Base-by-base conservation (phyloP, 805 yeast species). In the Allodekkera sacchari region DNA sequence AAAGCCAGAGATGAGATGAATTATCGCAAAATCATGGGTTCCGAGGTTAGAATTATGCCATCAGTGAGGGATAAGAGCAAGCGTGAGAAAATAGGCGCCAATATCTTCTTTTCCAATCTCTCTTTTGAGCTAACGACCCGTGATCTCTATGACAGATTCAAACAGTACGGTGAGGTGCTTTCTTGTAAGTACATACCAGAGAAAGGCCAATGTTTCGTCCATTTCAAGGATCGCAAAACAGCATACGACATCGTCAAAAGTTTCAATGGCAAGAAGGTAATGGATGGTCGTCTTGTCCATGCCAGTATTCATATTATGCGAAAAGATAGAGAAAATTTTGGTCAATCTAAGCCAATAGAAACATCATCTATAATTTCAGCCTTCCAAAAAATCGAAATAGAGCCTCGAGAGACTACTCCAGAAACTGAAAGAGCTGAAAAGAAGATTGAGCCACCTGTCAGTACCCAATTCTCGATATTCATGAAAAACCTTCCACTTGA, bases 1-100 rank as follows among this genome's bases (percentile, higher is more conserved):
- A 33, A 36, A 21, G 85, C 83, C 3, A 59, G 72, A 29, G 76
- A 70, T 28, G 64, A 69, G 7, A 65, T 77, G 54, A 80, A 76
- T 49, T 72, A 68, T 42, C 59, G 61, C 4, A 43, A 43, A 0
- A 41, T 72, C 0, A 39, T 49, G 17, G 57, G 53, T 10, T 57
- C 59, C 16, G 78, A 71, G 37, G 59, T 72, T 14, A 56, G 77
- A 44, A 71, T 73, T 15, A 69, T 72, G 77, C 74, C 71, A 4
- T 69, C 76, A 0, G 38, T 71, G 31, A 63, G 74, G 41, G 68
- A 71, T 28, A 50, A 56, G 18, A 31, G 38, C 4, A 52, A 51
- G 35, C 54, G 67, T 37, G 65, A 61, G 25, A 51, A 49, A 31
- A 45, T 67, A 24, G 76, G 76, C 1, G 64, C 73, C 1, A 72